phyloP scores from a whole-genome alignment of 257 asterid species.

The Perilla frutescens region DNA sequence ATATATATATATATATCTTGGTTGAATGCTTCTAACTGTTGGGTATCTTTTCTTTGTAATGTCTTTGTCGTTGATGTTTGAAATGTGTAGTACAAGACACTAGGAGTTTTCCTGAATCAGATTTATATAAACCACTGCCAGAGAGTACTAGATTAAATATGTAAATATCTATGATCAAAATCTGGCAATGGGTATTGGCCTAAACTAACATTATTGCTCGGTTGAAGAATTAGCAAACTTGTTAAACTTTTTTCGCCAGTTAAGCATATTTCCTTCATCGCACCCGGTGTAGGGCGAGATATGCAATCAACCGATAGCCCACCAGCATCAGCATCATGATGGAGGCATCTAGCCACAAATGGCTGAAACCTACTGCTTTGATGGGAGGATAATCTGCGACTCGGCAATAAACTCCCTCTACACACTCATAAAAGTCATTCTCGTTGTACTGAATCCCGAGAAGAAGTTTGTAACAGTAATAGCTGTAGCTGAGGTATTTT shows the following conservation, averaged over 20 bases:
- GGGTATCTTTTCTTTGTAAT: conserved; percentile 9
- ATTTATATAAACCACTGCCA: conserved; percentile 47
- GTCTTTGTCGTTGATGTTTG: conserved; percentile 24
- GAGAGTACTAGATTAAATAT: conserved; percentile 43
- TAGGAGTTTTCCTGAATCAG: conserved; percentile 31
- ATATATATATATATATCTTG: not conserved
- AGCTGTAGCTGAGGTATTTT: conserved; percentile 85
- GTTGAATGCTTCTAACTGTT: conserved; percentile 6
- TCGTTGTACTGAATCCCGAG: conserved; percentile 81
- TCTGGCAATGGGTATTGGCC: conserved; percentile 46
- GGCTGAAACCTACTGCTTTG: conserved; percentile 71
- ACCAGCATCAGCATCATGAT: conserved; percentile 81
- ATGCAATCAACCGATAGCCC: conserved; percentile 79
- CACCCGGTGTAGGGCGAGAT: conserved; percentile 77
- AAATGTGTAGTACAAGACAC: conserved; percentile 28
- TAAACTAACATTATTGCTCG: conserved; percentile 54
- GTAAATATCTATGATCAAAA: conserved; percentile 51
- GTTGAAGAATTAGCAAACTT: conserved; percentile 44
- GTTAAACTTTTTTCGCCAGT: conserved; percentile 34
- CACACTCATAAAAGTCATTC: conserved; percentile 77
- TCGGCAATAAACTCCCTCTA: conserved; percentile 64
- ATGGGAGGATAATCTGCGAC: conserved; percentile 82
- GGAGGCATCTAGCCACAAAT: conserved; percentile 68
- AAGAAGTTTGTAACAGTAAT: conserved; percentile 86
- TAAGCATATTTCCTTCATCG: conserved; percentile 43